Evolutionary conservation across 1,139 yeast species (phyloP).

Genomic region (Magnusiomyces suaveolens): DNA sequence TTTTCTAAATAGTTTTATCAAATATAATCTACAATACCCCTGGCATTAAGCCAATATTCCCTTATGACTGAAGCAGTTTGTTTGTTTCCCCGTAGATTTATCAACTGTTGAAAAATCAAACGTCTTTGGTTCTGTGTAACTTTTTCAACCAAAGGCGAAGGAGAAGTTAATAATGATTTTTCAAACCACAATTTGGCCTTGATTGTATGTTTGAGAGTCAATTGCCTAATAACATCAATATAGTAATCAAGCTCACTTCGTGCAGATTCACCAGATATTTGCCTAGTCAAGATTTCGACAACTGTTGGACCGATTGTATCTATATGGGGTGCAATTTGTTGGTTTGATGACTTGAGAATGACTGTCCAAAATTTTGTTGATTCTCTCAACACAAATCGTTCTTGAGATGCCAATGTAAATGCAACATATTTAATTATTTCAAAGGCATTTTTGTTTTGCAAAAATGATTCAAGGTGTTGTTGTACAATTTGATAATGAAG

Average conservation of each 20-base stretch:
- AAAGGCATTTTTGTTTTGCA: constrained; percentile 14
- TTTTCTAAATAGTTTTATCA: background rate
- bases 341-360: constrained; percentile 32
- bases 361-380: constrained; percentile 54
- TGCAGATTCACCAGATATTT: constrained; percentile 38
- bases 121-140: constrained; percentile 21
- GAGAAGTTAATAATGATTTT: constrained; percentile 30
- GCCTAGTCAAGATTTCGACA: constrained; percentile 20
- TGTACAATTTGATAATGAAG: constrained; percentile 21
- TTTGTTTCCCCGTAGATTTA: constrained; percentile 57
- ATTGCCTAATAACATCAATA: constrained; percentile 44
- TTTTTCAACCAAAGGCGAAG: constrained; percentile 24
- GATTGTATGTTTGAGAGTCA: constrained; percentile 47
- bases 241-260: constrained; percentile 55
- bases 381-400: constrained; percentile 55
- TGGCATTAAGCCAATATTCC: constrained; percentile 50
- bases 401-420: constrained; percentile 43
- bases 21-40: constrained; percentile 30
- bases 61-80: constrained; percentile 48
- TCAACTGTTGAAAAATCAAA: constrained; percentile 44
- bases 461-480: constrained; percentile 14
- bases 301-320: constrained; percentile 23
- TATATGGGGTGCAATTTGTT: constrained; percentile 13
- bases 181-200: constrained; percentile 42
- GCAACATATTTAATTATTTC: constrained; percentile 26